A percentile compares a stretch with the other conserved stretches of the same genome.
phyloP scores from a whole-genome alignment of 257 asterid genomes.

The Penstemon barbatus region DNA sequence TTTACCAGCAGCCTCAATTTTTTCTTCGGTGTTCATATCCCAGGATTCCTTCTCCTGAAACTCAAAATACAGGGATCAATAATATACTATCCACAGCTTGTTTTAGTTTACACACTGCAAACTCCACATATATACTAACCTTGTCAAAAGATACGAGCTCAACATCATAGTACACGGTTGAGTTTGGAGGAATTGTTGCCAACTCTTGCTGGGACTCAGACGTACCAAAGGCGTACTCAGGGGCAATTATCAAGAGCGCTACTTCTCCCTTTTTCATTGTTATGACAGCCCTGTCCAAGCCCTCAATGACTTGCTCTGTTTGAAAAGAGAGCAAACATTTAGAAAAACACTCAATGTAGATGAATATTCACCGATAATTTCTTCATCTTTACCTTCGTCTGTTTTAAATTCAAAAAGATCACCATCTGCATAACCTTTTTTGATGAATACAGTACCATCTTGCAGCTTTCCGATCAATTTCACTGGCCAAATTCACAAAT shows the following conservation, averaged over 20 bases:
- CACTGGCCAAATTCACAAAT: constrained; percentile 38
- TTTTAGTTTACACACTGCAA: not conserved
- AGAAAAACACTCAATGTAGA: not conserved
- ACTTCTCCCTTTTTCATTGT: constrained; percentile 68
- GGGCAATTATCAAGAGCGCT: constrained; percentile 47
- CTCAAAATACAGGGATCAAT: not conserved
- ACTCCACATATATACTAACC: constrained; percentile 31
- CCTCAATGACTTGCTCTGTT: constrained; percentile 61
- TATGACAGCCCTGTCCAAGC: constrained; percentile 52
- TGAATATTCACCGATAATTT: not conserved
- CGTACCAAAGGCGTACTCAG: constrained; percentile 64
- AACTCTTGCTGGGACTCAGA: constrained; percentile 45
- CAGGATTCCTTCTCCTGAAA: constrained; percentile 47
- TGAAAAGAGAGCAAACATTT: not conserved
- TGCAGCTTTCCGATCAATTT: constrained; percentile 62
- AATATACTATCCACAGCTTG: not conserved
- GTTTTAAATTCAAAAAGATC: constrained; percentile 66
- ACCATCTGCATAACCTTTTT: constrained; percentile 48
- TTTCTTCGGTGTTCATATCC: constrained; percentile 47
- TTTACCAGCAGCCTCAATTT: constrained; percentile 44
- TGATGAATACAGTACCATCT: constrained; percentile 60
- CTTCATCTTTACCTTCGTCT: constrained; percentile 53
- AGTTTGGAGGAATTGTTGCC: constrained; percentile 53
- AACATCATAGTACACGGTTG: constrained; percentile 50
- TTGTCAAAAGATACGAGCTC: constrained; percentile 59